Conservation (phyloP, 805 yeast species). For the Danielozyma ontarioensis region DNA sequence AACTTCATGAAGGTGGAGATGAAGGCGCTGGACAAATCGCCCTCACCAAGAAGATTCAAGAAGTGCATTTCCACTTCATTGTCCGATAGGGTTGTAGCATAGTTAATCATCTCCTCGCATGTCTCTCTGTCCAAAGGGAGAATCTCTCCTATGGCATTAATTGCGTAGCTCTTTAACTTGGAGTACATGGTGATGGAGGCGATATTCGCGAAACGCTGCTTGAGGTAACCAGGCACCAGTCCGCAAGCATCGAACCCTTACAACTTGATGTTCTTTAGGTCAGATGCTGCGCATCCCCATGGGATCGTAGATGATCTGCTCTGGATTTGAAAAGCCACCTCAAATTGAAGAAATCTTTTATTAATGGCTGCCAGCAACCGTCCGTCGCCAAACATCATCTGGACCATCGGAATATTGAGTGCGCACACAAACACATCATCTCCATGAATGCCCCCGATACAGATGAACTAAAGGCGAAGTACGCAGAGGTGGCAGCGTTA, state of each 20-base stretch:
- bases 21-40: constrained; percentile 47
- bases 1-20: constrained; percentile 39
- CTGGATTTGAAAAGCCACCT: too few relatives aligned
- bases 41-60: constrained; percentile 51
- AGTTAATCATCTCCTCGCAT: constrained; percentile 48
- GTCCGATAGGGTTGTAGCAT: constrained; percentile 44
- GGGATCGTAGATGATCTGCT: too few relatives aligned
- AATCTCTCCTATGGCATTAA: constrained; percentile 25
- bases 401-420: too few relatives aligned
- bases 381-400: too few relatives aligned
- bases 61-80: constrained; percentile 49
- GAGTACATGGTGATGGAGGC: constrained; percentile 10
- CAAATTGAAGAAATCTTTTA: too few relatives aligned
- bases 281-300: too few relatives aligned
- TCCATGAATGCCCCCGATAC: constrained; percentile 9
- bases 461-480: constrained; percentile 18
- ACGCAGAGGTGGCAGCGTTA: constrained; percentile 25
- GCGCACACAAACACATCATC: too few relatives aligned
- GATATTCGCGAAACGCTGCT: not conserved
- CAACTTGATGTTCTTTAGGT: too few relatives aligned
- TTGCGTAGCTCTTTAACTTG: constrained; percentile 21
- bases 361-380: too few relatives aligned
- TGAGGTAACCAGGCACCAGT: not conserved
- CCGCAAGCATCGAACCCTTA: too few relatives aligned
- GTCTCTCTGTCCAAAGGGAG: constrained; percentile 59